phyloP scores from a whole-genome alignment of 2,329 filamentous ascomycete genomes.

The Aschersonia sp. region DNA sequence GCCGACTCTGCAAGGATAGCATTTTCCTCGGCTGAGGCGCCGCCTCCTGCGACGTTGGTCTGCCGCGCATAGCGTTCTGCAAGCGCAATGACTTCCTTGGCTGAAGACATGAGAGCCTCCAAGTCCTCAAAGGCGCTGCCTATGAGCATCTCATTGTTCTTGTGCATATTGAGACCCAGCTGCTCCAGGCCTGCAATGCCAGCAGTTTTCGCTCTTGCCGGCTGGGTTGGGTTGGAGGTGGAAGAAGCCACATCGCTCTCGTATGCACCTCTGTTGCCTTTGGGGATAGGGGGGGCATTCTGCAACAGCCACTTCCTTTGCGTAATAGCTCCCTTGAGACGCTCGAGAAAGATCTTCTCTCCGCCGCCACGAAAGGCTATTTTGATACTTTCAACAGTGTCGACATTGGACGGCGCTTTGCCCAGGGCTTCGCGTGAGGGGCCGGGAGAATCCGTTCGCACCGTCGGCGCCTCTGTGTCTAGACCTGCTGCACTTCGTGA shows the following conservation, averaged over 20 bases:
- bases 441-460: constrained; percentile 62
- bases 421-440: constrained; percentile 37
- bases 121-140: constrained; percentile 92
- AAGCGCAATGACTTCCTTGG: constrained; percentile 87
- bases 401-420: constrained; percentile 22
- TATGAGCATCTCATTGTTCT: constrained; percentile 87
- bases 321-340: constrained; percentile 73
- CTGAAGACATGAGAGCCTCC: constrained; percentile 92
- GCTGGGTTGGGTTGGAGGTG: constrained; percentile 11
- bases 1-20: constrained; percentile 63
- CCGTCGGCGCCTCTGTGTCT: constrained; percentile 20
- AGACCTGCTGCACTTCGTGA: constrained; percentile 28
- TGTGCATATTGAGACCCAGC: constrained; percentile 67
- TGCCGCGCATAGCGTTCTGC: constrained; percentile 77
- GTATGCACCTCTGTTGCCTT: constrained; percentile 27
- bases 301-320: constrained; percentile 94
- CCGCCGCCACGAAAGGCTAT: constrained; percentile 83
- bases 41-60: constrained; percentile 40
- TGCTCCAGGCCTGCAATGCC: constrained; percentile 90
- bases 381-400: constrained; percentile 66
- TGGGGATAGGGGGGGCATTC: constrained; percentile 76
- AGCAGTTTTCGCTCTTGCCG: constrained; percentile 43
- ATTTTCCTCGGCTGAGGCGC: constrained; percentile 54
- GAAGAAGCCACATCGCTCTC: constrained; percentile 17
- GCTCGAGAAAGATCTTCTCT: constrained; percentile 79